phyloP scores from a whole-genome alignment of 2,329 filamentous ascomycete species.

The Fusarium buxicola region DNA sequence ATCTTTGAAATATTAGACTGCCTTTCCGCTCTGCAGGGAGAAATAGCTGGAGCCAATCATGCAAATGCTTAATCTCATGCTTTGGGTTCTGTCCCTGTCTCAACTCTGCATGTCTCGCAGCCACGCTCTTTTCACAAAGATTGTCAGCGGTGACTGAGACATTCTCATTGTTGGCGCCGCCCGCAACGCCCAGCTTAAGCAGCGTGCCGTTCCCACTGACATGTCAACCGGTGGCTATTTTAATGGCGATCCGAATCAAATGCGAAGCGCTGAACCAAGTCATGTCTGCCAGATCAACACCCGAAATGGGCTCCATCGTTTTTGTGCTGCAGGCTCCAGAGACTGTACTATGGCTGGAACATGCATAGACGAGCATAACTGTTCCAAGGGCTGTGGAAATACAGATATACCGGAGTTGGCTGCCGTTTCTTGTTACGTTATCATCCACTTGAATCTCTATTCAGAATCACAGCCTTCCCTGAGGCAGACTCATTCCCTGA shows the following conservation, averaged over 20 bases:
- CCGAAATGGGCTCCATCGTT: constrained; percentile 50
- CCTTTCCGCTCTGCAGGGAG: background rate
- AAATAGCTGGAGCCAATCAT: constrained; percentile 1
- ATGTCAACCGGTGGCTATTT: constrained; percentile 47
- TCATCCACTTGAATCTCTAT: fast-evolving
- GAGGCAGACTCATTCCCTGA: too few species aligned
- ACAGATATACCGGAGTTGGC: constrained; percentile 37
- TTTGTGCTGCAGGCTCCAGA: constrained; percentile 45
- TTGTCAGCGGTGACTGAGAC: constrained; percentile 20
- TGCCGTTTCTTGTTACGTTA: constrained; percentile 51
- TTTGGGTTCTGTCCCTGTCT: constrained; percentile 14
- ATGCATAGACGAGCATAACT: constrained; percentile 50
- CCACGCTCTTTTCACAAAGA: background rate
- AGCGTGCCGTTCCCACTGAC: constrained; percentile 24
- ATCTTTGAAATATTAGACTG: too few species aligned
- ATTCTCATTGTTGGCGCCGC: background rate
- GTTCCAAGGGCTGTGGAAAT: constrained; percentile 49
- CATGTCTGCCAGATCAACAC: constrained; percentile 52
- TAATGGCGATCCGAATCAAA: constrained; percentile 43
- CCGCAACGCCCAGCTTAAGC: background rate
- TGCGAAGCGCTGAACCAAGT: constrained; percentile 47
- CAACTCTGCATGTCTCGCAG: constrained; percentile 12
- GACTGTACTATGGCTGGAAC: constrained; percentile 51
- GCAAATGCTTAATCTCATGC: background rate
- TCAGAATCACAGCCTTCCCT: too few species aligned